A percentile compares a stretch with the other conserved stretches of the same genome.
Conservation (phyloP, 345 rosid genomes). For the Eucalyptus sp. region DNA sequence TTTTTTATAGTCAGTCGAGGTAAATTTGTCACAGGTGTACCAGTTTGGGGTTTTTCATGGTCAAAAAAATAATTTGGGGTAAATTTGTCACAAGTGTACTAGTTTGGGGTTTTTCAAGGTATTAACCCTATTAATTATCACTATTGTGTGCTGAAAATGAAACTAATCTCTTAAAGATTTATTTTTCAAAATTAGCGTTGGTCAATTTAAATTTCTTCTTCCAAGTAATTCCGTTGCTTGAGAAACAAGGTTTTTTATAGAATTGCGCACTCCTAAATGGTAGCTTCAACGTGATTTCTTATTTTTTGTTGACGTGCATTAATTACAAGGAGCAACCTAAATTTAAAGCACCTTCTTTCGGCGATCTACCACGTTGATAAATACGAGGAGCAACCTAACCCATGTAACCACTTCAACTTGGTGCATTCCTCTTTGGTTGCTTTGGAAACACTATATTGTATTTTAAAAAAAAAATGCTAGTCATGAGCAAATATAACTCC, state of each 20-base stretch:
- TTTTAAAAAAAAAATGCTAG: not conserved
- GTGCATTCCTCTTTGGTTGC: not conserved
- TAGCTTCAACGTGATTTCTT: not conserved
- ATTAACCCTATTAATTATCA: not conserved
- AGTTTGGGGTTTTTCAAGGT: no score
- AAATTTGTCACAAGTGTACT: no score
- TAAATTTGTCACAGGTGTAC: no score
- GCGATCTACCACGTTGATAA: not conserved
- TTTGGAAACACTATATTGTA: not conserved
- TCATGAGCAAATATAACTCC: not conserved
- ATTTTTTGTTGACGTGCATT: not conserved
- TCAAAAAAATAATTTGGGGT: no score
- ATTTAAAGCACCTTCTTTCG: not conserved
- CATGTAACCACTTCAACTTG: not conserved
- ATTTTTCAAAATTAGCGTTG: not conserved
- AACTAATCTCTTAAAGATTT: not conserved
- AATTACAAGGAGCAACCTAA: not conserved
- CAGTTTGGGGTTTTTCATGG: no score
- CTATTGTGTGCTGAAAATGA: not conserved
- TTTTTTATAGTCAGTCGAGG: no score
- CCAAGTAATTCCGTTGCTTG: not conserved
- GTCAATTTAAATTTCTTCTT: not conserved
- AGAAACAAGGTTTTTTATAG: not conserved
- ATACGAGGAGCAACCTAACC: not conserved
- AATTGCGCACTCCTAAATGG: not conserved